Evolutionary conservation across 2,329 filamentous ascomycete species (phyloP).

Genomic region (Pyrenophora tritici-repentis): DNA sequence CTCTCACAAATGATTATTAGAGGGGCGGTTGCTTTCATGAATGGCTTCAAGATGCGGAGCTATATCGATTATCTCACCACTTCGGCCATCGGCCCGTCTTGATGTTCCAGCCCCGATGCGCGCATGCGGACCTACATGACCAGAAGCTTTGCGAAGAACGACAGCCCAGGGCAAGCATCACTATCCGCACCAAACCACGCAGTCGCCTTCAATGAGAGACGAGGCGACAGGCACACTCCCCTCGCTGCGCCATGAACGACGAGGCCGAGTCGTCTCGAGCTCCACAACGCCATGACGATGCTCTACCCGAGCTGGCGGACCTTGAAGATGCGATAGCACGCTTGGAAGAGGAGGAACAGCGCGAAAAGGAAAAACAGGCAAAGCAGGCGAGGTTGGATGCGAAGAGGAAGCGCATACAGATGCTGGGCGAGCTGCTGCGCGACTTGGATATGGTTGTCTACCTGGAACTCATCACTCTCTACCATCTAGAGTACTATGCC

Average conservation of each 20-base stretch:
- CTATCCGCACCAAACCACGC: constrained; percentile 6
- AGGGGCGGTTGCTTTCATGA: neutral
- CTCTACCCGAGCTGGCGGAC: constrained; percentile 17
- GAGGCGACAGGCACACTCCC: constrained; percentile 11
- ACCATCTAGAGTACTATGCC: constrained; percentile 65
- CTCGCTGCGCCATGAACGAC: constrained; percentile 46
- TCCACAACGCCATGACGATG: constrained; percentile 26
- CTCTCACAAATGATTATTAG: neutral
- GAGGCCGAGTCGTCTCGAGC: constrained; percentile 46
- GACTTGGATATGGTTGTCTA: constrained; percentile 65
- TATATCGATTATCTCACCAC: constrained; percentile 47
- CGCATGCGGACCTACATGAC: constrained; percentile 20
- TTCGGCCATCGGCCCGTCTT: constrained; percentile 33
- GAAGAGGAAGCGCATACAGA: constrained; percentile 43
- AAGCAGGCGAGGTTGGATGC: constrained; percentile 40
- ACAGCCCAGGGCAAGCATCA: constrained; percentile 16
- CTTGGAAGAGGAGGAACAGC: constrained; percentile 27
- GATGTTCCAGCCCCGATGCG: constrained; percentile 41
- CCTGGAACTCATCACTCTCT: constrained; percentile 64
- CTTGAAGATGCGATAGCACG: constrained; percentile 19
- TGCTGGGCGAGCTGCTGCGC: constrained; percentile 61
- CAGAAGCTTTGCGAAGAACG: constrained; percentile 11
- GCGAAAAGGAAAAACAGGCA: constrained; percentile 22
- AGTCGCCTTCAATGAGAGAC: constrained; percentile 37
- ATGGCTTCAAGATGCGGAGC: constrained; percentile 23